Conservation (phyloP, 208 protist genomes). For the Trypanosoma rangeli region DNA sequence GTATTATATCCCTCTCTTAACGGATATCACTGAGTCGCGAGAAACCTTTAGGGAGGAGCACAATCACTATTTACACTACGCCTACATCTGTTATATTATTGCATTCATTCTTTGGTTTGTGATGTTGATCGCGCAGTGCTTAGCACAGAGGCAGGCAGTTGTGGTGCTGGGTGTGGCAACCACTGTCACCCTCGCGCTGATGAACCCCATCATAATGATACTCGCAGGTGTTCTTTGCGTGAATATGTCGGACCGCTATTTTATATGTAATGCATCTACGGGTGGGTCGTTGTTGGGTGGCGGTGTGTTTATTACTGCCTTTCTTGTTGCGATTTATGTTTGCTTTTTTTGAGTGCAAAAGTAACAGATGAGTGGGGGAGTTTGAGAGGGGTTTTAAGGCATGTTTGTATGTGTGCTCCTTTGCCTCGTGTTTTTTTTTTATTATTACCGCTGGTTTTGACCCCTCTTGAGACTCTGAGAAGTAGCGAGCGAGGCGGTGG, state of each 20-base stretch:
- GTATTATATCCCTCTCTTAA: constrained; percentile 71
- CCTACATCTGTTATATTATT: constrained; percentile 54
- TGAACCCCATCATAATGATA: constrained; percentile 78
- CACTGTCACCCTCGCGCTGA: constrained; percentile 43
- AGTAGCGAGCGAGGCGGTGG: no score
- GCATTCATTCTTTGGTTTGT: constrained; percentile 49
- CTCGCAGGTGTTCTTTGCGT: constrained; percentile 68
- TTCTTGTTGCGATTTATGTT: constrained; percentile 63
- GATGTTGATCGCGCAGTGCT: constrained; percentile 60
- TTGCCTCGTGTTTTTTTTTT: not conserved
- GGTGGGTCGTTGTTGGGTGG: constrained; percentile 72
- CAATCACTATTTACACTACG: constrained; percentile 65
- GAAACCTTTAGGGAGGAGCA: constrained; percentile 37
- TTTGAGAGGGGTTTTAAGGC: not conserved
- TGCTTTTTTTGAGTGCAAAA: constrained; percentile 28
- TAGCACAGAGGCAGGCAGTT: constrained; percentile 47
- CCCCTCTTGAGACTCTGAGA: no score
- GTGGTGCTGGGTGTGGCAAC: constrained; percentile 68
- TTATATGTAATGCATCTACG: constrained; percentile 66
- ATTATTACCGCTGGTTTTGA: not conserved
- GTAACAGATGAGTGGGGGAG: not conserved
- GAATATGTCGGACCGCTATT: constrained; percentile 44
- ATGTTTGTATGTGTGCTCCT: not conserved
- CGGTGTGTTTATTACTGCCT: constrained; percentile 55
- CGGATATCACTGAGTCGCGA: constrained; percentile 23